phyloP scores from a whole-genome alignment of 1,284 basidiomycete species.

The Cutaneotrichosporon sp. region DNA sequence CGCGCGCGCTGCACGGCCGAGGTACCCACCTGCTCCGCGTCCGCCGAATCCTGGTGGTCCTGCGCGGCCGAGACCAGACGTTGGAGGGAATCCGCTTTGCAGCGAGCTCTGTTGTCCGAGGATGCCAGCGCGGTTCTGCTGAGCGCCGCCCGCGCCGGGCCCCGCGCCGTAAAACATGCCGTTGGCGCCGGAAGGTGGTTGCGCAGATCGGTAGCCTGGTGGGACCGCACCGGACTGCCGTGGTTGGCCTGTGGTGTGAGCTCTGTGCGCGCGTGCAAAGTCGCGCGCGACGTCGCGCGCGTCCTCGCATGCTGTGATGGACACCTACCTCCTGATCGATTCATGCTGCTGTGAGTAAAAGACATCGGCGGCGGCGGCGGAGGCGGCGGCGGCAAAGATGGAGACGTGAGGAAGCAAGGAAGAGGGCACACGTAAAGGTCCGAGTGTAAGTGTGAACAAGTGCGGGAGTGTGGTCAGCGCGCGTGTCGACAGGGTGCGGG shows the following conservation, averaged over 20 bases:
- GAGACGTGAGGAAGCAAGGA: not conserved
- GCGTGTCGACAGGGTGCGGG: no score
- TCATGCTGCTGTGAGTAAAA: conserved; percentile 16
- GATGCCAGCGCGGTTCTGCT: conserved; percentile 11
- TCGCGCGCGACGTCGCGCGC: no score
- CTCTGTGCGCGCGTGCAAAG: not conserved
- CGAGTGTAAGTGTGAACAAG: not conserved
- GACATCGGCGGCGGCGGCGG: no score
- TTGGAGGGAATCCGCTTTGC: conserved; percentile 20
- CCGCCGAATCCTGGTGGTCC: conserved; percentile 42
- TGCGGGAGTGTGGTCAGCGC: not conserved
- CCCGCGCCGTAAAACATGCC: conserved; percentile 43
- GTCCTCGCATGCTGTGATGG: not conserved
- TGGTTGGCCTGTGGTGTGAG: conserved; percentile 14
- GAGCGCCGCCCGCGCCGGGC: conserved; percentile 1
- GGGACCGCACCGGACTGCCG: conserved; percentile 12
- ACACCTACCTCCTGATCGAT: conserved; percentile 19
- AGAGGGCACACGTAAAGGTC: not conserved
- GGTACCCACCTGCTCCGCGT: conserved; percentile 20
- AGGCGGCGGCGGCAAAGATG: not conserved
- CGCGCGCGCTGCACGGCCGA: not conserved
- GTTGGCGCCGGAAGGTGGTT: conserved; percentile 14
- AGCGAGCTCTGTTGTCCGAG: conserved; percentile 12
- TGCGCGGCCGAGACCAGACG: conserved; percentile 20
- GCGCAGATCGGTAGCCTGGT: conserved; percentile 14